A percentile compares a stretch with the other conserved stretches of the same genome.
Evolutionary conservation across 176 grass and related monocot genomes (phyloP).

Genomic region (Poa pratensis): DNA sequence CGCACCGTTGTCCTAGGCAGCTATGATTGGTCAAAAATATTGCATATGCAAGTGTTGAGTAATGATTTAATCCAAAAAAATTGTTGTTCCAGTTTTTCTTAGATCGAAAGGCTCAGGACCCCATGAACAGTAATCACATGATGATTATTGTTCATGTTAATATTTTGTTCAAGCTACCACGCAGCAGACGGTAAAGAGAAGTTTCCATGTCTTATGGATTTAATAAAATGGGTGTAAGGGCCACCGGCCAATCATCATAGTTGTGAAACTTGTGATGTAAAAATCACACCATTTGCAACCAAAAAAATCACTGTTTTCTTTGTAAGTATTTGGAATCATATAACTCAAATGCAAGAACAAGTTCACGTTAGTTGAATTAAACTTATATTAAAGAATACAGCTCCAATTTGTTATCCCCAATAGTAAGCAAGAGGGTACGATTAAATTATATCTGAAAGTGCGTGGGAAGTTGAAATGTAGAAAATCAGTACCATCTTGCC

Average conservation of each 20-base stretch:
- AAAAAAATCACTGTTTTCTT: not conserved
- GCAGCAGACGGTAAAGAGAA: not conserved
- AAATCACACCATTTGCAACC: not conserved
- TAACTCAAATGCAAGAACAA: not conserved
- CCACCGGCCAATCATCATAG: not conserved
- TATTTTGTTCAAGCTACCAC: not conserved
- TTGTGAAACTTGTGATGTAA: not conserved
- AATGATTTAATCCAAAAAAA: not conserved
- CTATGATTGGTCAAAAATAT: not conserved
- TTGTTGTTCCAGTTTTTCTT: not conserved
- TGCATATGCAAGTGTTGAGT: not conserved
- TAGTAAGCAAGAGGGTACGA: not conserved
- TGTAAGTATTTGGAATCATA: not conserved
- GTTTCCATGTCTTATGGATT: not conserved
- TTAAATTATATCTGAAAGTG: not conserved
- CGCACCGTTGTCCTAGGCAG: not conserved
- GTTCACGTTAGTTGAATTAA: not conserved
- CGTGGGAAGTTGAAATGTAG: not conserved
- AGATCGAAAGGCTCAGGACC: not conserved
- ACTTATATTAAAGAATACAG: not conserved
- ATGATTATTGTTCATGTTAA: not conserved
- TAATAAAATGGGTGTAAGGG: not conserved
- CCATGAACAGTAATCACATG: not conserved
- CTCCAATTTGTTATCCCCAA: not conserved
- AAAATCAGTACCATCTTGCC: not conserved